Evolutionary conservation across 306 rosid genomes (phyloP).

Genomic region (Cucurbita ficifolia): DNA sequence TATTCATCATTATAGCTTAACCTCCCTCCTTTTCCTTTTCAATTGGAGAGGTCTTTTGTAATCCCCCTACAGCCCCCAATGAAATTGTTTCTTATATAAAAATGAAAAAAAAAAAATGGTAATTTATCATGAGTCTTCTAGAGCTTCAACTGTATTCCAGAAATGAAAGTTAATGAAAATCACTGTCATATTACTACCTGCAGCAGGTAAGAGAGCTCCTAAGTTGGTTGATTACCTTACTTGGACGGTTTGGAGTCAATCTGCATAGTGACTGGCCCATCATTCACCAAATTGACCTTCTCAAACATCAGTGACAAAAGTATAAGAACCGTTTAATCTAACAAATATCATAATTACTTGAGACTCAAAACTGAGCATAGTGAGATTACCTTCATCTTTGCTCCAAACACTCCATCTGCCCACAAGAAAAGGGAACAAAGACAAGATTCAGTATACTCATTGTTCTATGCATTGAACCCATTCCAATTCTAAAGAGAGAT

Average conservation of each 20-base stretch:
- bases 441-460: neutral
- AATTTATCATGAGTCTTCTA: neutral
- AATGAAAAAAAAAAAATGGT: too few species aligned
- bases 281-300: constrained; percentile 77
- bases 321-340: constrained; percentile 1
- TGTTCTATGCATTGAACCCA: neutral
- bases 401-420: constrained; percentile 92
- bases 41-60: too few species aligned
- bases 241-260: constrained; percentile 66
- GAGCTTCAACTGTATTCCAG: constrained; percentile 10
- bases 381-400: constrained; percentile 71
- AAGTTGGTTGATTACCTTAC: constrained; percentile 22
- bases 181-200: neutral
- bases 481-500: neutral
- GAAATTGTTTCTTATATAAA: too few species aligned
- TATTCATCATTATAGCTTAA: too few species aligned
- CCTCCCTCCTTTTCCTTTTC: too few species aligned
- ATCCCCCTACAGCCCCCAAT: too few species aligned
- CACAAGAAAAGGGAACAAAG: neutral
- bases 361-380: neutral
- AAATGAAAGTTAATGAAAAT: neutral
- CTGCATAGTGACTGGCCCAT: constrained; percentile 96
- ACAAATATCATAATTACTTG: neutral
- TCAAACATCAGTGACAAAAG: constrained; percentile 5
- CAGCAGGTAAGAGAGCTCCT: neutral